A percentile compares a stretch with the other conserved stretches of the same genome.
These are phyloP conservation scores for Tephrocybe sp. DNA, from an alignment of 768 basidiomycete species.

Conservation along the genomic window DNA sequence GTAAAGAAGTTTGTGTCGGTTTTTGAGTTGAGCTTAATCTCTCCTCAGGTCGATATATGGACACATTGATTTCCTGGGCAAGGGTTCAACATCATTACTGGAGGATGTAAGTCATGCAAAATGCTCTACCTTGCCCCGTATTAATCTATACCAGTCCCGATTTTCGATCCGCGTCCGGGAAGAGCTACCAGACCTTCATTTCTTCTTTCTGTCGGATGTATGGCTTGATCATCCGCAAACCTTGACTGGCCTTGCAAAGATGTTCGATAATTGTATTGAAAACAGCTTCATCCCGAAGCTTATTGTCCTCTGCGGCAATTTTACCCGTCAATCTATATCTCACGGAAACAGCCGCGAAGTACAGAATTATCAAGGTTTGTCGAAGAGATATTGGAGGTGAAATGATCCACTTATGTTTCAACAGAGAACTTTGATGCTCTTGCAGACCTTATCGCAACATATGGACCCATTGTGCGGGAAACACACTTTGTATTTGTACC, in stretches of 20 bases:
- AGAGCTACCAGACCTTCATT: constrained; percentile 74
- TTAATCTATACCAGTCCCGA: constrained; percentile 44
- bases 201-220: constrained; percentile 94
- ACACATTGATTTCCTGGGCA: constrained; percentile 96
- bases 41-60: constrained; percentile 88
- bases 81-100: constrained; percentile 82
- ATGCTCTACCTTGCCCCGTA: constrained; percentile 2
- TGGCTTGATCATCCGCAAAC: constrained; percentile 92
- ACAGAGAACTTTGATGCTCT: constrained; percentile 85
- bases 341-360: constrained; percentile 78
- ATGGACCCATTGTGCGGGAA: constrained; percentile 68
- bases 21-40: constrained; percentile 10
- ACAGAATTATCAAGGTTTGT: constrained; percentile 81
- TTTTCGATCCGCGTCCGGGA: constrained; percentile 59
- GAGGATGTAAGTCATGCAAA: constrained; percentile 70
- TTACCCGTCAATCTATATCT: constrained; percentile 77
- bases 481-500: constrained; percentile 95
- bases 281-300: constrained; percentile 84
- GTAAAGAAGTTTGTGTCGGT: constrained; percentile 34
- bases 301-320: constrained; percentile 94
- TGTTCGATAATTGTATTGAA: constrained; percentile 90
- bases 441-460: constrained; percentile 80
- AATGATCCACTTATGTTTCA: not conserved
- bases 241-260: constrained; percentile 70
- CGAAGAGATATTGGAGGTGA: not conserved